A percentile compares a stretch with the other conserved stretches of the same genome.
Conservation (phyloP, 495 filamentous ascomycete species). For the Cryomyces minteri region DNA sequence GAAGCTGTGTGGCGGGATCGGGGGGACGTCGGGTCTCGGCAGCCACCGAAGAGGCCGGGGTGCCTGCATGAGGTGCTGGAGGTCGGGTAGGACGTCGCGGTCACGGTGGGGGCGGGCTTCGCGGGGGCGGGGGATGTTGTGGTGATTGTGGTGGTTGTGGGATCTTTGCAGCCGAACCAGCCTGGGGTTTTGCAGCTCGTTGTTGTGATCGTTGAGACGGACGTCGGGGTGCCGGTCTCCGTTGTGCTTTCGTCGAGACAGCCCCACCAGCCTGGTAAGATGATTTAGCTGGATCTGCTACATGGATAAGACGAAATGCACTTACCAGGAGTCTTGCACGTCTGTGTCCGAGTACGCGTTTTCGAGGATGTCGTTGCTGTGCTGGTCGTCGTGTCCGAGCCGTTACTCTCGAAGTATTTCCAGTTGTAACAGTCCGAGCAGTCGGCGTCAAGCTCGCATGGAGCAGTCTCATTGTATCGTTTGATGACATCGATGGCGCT, state of each 20-base stretch:
- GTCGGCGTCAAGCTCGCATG: conserved; percentile 53
- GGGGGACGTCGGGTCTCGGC: conserved; percentile 32
- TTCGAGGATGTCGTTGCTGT: conserved; percentile 24
- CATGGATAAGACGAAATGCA: neutral
- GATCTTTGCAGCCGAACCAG: conserved; percentile 25
- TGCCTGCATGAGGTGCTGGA: conserved; percentile 11
- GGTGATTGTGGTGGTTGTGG: conserved; percentile 21
- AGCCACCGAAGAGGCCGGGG: conserved; percentile 28
- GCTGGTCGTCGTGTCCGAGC: conserved; percentile 54
- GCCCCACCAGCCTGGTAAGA: conserved; percentile 41
- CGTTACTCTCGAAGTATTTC: conserved; percentile 89
- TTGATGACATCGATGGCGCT: conserved; percentile 77
- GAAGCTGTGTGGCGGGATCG: conserved; percentile 19
- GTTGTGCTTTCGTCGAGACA: conserved; percentile 41
- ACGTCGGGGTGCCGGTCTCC: conserved; percentile 25
- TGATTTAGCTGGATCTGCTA: neutral
- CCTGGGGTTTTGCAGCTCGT: conserved; percentile 17
- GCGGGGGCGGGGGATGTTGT: conserved; percentile 11
- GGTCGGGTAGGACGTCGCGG: conserved; percentile 4
- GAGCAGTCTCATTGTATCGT: conserved; percentile 57
- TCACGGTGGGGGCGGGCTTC: conserved; percentile 6
- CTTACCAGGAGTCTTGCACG: conserved; percentile 61
- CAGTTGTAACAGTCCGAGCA: conserved; percentile 83
- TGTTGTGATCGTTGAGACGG: conserved; percentile 22
- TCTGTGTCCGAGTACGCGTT: conserved; percentile 55